Base-by-base conservation (phyloP, 2,329 filamentous ascomycete genomes). In the Calonectria honghensis region DNA sequence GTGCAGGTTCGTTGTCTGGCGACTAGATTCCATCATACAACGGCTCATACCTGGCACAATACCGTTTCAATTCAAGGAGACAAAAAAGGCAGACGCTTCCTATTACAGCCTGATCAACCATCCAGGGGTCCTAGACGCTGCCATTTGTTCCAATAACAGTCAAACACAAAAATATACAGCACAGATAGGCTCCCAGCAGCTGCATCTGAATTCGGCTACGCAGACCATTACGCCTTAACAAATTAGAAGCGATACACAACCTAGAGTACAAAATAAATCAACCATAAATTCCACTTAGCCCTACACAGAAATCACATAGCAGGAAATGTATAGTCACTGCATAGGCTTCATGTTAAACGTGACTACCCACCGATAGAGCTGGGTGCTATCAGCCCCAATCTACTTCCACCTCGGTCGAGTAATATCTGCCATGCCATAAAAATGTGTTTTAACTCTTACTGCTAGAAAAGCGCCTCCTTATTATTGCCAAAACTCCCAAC, bases 401-500 rank as follows among this genome's bases (percentile, higher is more conserved):
- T 45, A 6, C n/a, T 41, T 10, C 41, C 18, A n/a, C 41, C 41
- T 45, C 41, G 39, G 16, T 41, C 39, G 16, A n/a, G 41, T 6
- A 45, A 18, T 45, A 18, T 39, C 37, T 45, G 41, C 18, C 41
- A 45, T 45, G 18, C 6, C 16, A 45, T 7, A 10, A 45, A n/a
- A 45, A 45, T 20, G 18, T 9, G 18, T 29, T 29, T 29, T 29
- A 11, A 27, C n/a, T 63, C 7, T 20, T 50, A 35, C 50, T 50
- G 31, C 41, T 50, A 50, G 18, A 35, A 64, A 65, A 13, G 59
- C 45, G 20, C 41, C n/a, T 39, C 39, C 10, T 10, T 32, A 65
- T 35, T 18, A 35, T 35, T 48, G 6, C 61, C 29, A 50, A 50
- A 65, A 64, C 61, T 48, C 61, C 61, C 39, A 64, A 31, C 6